Conservation (phyloP, 2,329 filamentous ascomycete species). For the Hyphodiscus sp. region DNA sequence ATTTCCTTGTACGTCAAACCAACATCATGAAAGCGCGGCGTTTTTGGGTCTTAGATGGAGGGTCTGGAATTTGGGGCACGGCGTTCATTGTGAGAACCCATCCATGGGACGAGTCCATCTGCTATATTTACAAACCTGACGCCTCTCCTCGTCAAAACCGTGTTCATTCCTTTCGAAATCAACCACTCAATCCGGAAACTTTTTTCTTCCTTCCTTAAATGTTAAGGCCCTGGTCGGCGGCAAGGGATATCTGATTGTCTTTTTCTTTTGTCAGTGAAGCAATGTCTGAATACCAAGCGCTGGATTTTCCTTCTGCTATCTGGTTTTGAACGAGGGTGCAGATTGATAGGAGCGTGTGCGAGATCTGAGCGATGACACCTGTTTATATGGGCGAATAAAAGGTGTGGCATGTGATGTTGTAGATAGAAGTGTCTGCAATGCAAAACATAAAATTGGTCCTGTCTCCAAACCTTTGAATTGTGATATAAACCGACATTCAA, state of each 20-base stretch:
- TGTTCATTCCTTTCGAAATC: conserved; percentile 2
- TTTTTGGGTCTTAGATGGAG: conserved; percentile 3
- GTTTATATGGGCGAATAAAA: background rate
- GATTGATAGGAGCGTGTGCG: background rate
- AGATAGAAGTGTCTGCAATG: conserved; percentile 15
- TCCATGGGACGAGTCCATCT: conserved; percentile 8
- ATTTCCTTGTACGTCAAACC: conserved; percentile 1
- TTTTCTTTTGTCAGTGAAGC: background rate
- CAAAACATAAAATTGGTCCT: conserved; percentile 18
- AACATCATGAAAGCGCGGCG: conserved; percentile 8
- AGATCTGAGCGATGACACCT: background rate
- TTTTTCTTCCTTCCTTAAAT: conserved; percentile 15
- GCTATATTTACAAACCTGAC: conserved; percentile 22
- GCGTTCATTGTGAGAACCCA: conserved; percentile 11
- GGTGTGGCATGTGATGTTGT: conserved; percentile 16
- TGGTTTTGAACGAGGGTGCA: background rate
- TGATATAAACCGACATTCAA: too few relatives aligned
- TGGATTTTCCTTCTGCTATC: conserved; percentile 7
- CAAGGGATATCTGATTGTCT: background rate
- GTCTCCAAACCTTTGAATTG: background rate
- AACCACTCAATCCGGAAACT: background rate
- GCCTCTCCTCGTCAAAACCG: background rate
- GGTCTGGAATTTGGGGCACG: conserved; percentile 1
- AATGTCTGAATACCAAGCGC: conserved; percentile 10
- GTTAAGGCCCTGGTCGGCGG: conserved; percentile 1